Conservation (phyloP, 768 basidiomycete genomes). For the Boletus sensibilis region DNA sequence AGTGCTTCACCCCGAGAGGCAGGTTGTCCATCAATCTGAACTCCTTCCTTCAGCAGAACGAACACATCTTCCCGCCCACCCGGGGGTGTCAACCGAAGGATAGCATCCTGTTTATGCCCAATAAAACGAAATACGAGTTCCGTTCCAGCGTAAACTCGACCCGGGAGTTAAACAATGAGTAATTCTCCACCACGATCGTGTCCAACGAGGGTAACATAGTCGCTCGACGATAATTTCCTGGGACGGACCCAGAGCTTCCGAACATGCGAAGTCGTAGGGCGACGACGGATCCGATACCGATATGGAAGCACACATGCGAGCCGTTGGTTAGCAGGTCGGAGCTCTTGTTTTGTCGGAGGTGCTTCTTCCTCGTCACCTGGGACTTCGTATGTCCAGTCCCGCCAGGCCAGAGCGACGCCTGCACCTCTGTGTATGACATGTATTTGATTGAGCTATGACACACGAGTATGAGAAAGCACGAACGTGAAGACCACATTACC, state of each 20-base stretch:
- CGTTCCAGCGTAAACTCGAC: constrained; percentile 27
- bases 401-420: constrained; percentile 29
- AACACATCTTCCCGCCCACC: constrained; percentile 22
- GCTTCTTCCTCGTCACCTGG: constrained; percentile 13
- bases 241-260: constrained; percentile 30
- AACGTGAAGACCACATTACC: constrained; percentile 33
- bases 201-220: constrained; percentile 23
- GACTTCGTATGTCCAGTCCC: constrained; percentile 26
- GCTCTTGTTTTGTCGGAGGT: constrained; percentile 19
- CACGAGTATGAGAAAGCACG: constrained; percentile 4
- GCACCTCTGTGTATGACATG: constrained; percentile 18
- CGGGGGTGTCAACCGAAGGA: constrained; percentile 17
- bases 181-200: constrained; percentile 26
- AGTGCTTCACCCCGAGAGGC: constrained; percentile 22
- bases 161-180: constrained; percentile 19
- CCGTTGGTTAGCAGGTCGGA: constrained; percentile 32
- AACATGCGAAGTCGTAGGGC: constrained; percentile 30
- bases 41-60: constrained; percentile 24
- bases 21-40: constrained; percentile 24
- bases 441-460: not conserved
- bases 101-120: constrained; percentile 18
- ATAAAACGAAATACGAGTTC: constrained; percentile 22
- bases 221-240: constrained; percentile 20
- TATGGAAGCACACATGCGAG: constrained; percentile 27
- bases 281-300: constrained; percentile 29